phyloP scores from a whole-genome alignment of 352 stramenopile species.

The Globisporangium camurandrum region DNA sequence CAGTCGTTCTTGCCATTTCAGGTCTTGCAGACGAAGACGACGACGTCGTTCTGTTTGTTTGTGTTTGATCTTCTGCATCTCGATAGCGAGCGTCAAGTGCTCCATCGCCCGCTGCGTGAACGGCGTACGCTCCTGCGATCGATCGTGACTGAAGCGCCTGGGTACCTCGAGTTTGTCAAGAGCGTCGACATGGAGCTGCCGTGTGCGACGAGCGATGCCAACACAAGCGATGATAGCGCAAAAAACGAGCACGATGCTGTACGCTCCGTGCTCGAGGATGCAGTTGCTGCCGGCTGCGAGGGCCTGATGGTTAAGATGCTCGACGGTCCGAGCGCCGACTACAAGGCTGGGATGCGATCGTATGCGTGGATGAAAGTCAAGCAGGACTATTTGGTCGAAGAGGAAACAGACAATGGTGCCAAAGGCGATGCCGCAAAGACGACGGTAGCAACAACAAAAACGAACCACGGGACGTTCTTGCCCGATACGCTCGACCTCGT shows the following conservation, averaged over 20 bases:
- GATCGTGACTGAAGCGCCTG: constrained; percentile 22
- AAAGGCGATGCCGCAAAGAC: background rate
- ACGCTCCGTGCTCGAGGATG: constrained; percentile 29
- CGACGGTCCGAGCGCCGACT: constrained; percentile 35
- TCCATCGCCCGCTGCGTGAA: constrained; percentile 33
- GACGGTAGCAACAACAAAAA: background rate
- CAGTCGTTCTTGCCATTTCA: constrained; percentile 61
- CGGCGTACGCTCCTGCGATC: constrained; percentile 31
- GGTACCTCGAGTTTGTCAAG: constrained; percentile 61
- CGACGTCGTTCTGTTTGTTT: constrained; percentile 71
- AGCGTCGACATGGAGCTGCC: constrained; percentile 37
- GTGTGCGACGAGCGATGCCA: constrained; percentile 1
- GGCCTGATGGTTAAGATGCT: constrained; percentile 76
- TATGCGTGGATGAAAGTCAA: constrained; percentile 86
- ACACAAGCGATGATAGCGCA: constrained; percentile 3
- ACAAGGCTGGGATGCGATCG: constrained; percentile 59
- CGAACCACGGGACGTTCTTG: constrained; percentile 47
- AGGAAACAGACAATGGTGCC: background rate
- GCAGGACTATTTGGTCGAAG: constrained; percentile 55
- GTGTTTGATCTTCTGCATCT: constrained; percentile 64
- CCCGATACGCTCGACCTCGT: constrained; percentile 95
- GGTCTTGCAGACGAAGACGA: constrained; percentile 67
- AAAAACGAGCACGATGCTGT: constrained; percentile 10
- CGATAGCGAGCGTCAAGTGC: constrained; percentile 35
- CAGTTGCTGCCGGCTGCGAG: constrained; percentile 61